Percentiles rank a stretch among this genome's conserved stretches.
phyloP scores from a whole-genome alignment of 169 alveolate species.

The Eimeria maxima region DNA sequence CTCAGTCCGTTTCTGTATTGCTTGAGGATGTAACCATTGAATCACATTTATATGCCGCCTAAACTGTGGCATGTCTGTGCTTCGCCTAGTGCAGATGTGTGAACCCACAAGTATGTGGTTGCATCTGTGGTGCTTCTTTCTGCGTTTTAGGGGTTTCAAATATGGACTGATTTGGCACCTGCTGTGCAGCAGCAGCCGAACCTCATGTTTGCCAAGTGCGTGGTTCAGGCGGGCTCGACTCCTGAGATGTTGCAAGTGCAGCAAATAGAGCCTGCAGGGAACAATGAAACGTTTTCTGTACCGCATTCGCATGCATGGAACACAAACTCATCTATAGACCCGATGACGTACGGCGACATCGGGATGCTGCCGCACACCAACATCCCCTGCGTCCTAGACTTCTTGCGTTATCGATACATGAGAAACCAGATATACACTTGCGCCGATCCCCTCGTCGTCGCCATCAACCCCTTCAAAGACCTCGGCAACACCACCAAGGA shows the following conservation, averaged over 20 bases:
- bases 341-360: slow-evolving; percentile 96
- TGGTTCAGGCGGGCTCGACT: slow-evolving; percentile 94
- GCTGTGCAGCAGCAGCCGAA: slow-evolving; percentile 93
- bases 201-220: slow-evolving; percentile 94
- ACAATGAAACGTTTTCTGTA: slow-evolving; percentile 89
- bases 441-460: slow-evolving; percentile 95
- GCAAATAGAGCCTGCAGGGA: slow-evolving; percentile 93
- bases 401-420: slow-evolving; percentile 90
- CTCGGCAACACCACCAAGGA: slow-evolving; percentile 94
- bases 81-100: no score
- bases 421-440: slow-evolving; percentile 94
- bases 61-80: no score
- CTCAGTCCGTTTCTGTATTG: no score
- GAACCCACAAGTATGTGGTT: no score
- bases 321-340: slow-evolving; percentile 93
- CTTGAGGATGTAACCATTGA: no score
- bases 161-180: slow-evolving; percentile 96
- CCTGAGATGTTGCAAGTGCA: slow-evolving; percentile 88
- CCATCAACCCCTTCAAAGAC: slow-evolving; percentile 95
- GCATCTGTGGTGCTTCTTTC: not conserved
- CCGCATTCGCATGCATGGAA: slow-evolving; percentile 92
- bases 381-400: slow-evolving; percentile 95
- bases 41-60: no score
- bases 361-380: slow-evolving; percentile 96
- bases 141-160: slow-evolving; percentile 91